Base-by-base conservation (phyloP, 2,329 filamentous ascomycete species). In the Scopulariopsis brevicaulis region DNA sequence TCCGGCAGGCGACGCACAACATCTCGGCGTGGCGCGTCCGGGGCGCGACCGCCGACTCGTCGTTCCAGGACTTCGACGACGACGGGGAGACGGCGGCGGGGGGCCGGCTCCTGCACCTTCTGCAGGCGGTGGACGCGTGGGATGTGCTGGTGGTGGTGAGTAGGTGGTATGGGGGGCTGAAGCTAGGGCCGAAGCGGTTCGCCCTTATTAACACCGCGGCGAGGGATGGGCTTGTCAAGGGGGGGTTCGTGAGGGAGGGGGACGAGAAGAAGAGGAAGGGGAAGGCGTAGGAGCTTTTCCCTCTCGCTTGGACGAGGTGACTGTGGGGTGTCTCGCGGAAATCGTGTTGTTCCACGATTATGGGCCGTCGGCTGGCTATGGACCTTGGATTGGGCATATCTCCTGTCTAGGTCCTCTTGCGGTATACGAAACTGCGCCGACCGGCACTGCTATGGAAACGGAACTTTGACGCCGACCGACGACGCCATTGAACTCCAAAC, bases 71-170 rank as follows among this genome's bases (percentile, higher is more conserved):
- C 71, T 96, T 87, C 67, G 89, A 99, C 65, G 94, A 99, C 66
- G 94, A 99, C 69, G 94, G 94, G 2, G 94, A 99, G 77, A 89
- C 89, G 28, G 94, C 94, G 6, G 94, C 94, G 0, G 94, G 94
- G 0, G 85, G 87, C 0, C 80, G 94, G 50, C 72, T 99, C 66
- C 72, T 97, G 60, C 90, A 96, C 73, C 75, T 99, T 34, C 87
- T 99, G 85, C 91, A 96, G 74, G 73, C 96, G 61, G 96, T 96
- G 89, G 89, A 92, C 66, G 78, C 95, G 12, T 96, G 92, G 91
- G 83, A 95, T 70, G 86, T 87, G 18, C 86, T 97, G 75, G 90
- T 99, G 0, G 87, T 99, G 3, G 93, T 99, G 32, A 91, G 89
- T 46, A 77, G 94, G 62, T 99, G 94, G 94, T 99, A 96, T 71